Evolutionary conservation across 1,284 basidiomycete genomes (phyloP), one percentile per base, ranked within the genome.

Genomic region (Hypsizygus ulmarius): DNA sequence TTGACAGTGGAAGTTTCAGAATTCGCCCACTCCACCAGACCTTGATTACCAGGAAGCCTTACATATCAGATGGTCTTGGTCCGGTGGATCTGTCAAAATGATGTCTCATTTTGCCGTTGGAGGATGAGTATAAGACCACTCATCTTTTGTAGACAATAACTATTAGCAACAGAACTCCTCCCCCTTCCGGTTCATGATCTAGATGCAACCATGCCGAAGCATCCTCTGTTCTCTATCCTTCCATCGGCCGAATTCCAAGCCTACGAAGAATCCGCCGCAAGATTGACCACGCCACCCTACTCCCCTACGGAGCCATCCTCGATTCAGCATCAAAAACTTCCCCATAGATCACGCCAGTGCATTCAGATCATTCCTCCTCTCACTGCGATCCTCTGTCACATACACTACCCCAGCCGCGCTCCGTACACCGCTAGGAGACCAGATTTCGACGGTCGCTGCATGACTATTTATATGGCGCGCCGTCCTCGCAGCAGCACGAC

Each of bases 161-260:
- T 4, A 25, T 25, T 7, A 25, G 21, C 21, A 7, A 12, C 8
- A 39, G 10, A 27, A 27, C 14, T 43, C 10, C 32, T 18, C 5
- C 42, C 42, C 5, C 18, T 43, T 11, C 42, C 42, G 5, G 12
- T 21, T 5, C 33, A 16, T 2, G 32, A 43, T 10, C 33, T 43
- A 12, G 33, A 43, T 15, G 25, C 32, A 7, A 43, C 42, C 9
- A 9, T 43, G 3, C 3, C 34, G 39, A 43, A 49, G 34, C 40
- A 33, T 28, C 40, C 12, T 36, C 19, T 19, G 39, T 43, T 21
- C 15, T 57, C 8, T 43, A 43, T 55, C 15, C 50, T 50, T 16
- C 51, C 51, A 15, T 50, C 55, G 5, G 39, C 39, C 10, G 28
- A 43, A 39, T 47, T 30, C 35, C 30, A 45, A 47, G 45, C 40